Percentiles rank a stretch among this genome's conserved stretches.
Conservation (phyloP, 805 yeast species). For the Cyberlindnera misumaiensis region DNA sequence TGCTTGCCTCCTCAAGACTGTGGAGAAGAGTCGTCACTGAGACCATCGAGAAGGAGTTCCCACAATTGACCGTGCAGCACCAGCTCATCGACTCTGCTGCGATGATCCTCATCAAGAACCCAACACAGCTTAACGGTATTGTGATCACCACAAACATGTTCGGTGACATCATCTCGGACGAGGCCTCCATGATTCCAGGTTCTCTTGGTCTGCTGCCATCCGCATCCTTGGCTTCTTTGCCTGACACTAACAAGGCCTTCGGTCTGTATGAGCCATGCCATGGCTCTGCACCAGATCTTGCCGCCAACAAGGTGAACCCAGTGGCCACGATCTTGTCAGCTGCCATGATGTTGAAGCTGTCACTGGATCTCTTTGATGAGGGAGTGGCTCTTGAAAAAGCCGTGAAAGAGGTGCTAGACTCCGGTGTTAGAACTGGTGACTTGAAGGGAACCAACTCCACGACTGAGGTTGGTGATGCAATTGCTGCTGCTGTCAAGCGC, state of each 20-base stretch:
- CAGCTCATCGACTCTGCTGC: slow-evolving; percentile 98
- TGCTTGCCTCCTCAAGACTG: slow-evolving; percentile 88
- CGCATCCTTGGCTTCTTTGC: slow-evolving; percentile 91
- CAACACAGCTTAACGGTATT: slow-evolving; percentile 87
- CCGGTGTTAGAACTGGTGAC: slow-evolving; percentile 87
- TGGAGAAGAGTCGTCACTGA: slow-evolving; percentile 94
- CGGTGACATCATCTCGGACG: slow-evolving; percentile 97
- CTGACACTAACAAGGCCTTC: slow-evolving; percentile 89
- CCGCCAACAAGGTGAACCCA: slow-evolving; percentile 85
- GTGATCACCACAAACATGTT: slow-evolving; percentile 94
- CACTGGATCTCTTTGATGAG: slow-evolving; percentile 75
- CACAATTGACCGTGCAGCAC: slow-evolving; percentile 79
- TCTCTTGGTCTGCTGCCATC: slow-evolving; percentile 94
- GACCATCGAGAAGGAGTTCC: slow-evolving; percentile 83
- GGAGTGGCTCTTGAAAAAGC: slow-evolving; percentile 88
- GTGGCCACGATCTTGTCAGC: slow-evolving; percentile 91
- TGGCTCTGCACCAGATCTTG: slow-evolving; percentile 96
- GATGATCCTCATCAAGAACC: slow-evolving; percentile 90
- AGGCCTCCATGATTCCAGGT: slow-evolving; percentile 97
- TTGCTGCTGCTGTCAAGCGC: slow-evolving; percentile 64
- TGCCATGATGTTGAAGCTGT: slow-evolving; percentile 94
- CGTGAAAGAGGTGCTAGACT: slow-evolving; percentile 72
- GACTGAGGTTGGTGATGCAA: slow-evolving; percentile 89
- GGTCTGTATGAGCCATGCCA: slow-evolving; percentile 98
- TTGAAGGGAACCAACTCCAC: slow-evolving; percentile 81